phyloP scores from a whole-genome alignment of 2,329 filamentous ascomycete genomes.

The Tolypocladium nubicola region DNA sequence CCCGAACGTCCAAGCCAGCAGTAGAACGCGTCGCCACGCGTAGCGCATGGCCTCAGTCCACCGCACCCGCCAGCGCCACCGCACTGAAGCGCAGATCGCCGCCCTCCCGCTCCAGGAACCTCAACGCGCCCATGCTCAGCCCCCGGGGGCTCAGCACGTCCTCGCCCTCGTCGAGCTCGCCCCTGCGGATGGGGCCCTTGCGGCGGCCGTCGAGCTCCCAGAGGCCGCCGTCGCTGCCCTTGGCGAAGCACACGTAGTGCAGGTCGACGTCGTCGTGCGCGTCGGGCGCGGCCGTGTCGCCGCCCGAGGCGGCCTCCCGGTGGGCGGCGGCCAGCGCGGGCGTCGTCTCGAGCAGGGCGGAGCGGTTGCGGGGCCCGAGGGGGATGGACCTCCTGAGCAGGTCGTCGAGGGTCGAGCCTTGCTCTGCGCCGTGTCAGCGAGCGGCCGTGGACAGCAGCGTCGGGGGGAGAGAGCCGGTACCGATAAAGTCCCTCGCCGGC shows the following conservation, averaged over 20 bases:
- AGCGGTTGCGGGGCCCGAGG: constrained; percentile 54
- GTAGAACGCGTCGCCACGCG: too few species aligned
- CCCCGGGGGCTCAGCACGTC: constrained; percentile 69
- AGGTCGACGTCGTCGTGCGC: constrained; percentile 79
- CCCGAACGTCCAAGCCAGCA: neutral
- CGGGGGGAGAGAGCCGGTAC: constrained; percentile 14
- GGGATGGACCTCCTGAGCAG: constrained; percentile 63
- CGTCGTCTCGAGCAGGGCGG: constrained; percentile 67
- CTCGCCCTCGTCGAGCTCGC: constrained; percentile 46
- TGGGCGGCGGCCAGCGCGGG: constrained; percentile 69
- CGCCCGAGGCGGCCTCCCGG: constrained; percentile 61
- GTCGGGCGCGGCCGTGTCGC: constrained; percentile 68
- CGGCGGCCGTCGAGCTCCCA: constrained; percentile 52
- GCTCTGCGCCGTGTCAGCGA: constrained; percentile 20
- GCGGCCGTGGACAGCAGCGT: neutral
- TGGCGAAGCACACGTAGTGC: constrained; percentile 94
- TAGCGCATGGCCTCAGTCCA: constrained; percentile 26
- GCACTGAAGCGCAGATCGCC: constrained; percentile 49
- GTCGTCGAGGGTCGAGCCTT: constrained; percentile 46
- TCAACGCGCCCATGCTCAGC: constrained; percentile 54
- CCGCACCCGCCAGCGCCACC: constrained; percentile 40
- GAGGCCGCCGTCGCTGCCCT: constrained; percentile 51
- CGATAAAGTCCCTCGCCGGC: constrained; percentile 50
- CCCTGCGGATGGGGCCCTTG: constrained; percentile 46
- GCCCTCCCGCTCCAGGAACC: constrained; percentile 45